A percentile compares a stretch with the other conserved stretches of the same genome.
phyloP scores from a whole-genome alignment of 2,329 filamentous ascomycete genomes.

The Epichloe glyceriae region DNA sequence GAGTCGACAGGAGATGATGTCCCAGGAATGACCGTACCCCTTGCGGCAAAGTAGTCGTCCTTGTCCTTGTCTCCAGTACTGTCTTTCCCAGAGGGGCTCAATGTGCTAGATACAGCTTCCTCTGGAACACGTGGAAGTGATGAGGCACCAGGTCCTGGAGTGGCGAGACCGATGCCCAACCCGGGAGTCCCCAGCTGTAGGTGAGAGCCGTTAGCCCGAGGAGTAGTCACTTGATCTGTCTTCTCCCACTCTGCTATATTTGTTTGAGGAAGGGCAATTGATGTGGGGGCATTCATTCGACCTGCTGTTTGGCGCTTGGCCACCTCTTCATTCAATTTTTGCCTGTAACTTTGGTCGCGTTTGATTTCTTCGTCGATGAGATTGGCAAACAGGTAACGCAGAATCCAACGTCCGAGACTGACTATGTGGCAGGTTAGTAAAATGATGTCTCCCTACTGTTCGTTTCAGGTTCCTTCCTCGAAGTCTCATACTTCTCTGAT shows the following conservation, averaged over 20 bases:
- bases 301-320: conserved; percentile 45
- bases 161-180: conserved; percentile 64
- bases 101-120: conserved; percentile 29
- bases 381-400: conserved; percentile 81
- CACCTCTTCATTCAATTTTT: conserved; percentile 49
- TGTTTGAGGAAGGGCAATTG: conserved; percentile 35
- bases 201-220: conserved; percentile 51
- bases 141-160: conserved; percentile 34
- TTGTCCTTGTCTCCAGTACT: conserved; percentile 49
- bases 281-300: conserved; percentile 44
- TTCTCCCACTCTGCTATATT: conserved; percentile 23
- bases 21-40: conserved; percentile 15
- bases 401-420: conserved; percentile 91
- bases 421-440: conserved; percentile 37
- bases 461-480: not conserved
- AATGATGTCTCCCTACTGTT: not conserved
- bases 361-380: conserved; percentile 83
- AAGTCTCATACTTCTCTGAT: conserved; percentile 65
- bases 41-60: conserved; percentile 67
- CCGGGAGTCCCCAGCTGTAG: conserved; percentile 58
- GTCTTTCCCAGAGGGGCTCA: conserved; percentile 42
- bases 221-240: conserved; percentile 40
- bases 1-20: conserved; percentile 21
- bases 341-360: conserved; percentile 63
- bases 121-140: conserved; percentile 35